Conservation (phyloP, 805 yeast species). For the Grigorovia yakushimaensis region DNA sequence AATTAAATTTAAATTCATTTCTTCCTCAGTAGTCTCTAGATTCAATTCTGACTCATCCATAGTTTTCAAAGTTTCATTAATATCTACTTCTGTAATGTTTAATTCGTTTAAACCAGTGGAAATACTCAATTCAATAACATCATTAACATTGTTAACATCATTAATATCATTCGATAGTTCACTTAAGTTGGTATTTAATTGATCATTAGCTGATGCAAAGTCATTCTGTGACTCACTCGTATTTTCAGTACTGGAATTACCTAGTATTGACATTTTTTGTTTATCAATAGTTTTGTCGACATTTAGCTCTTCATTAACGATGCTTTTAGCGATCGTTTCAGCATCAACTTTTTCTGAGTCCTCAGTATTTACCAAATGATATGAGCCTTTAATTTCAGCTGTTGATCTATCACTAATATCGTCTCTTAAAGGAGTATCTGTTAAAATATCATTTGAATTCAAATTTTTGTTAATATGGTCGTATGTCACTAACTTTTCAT, state of each 20-base stretch:
- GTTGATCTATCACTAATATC: too few species aligned
- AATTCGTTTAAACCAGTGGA: not conserved
- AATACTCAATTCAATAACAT: not conserved
- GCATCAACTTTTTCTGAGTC: too few species aligned
- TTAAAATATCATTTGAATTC: too few species aligned
- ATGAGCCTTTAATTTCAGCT: too few species aligned
- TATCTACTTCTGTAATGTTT: not conserved
- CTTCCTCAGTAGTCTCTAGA: not conserved
- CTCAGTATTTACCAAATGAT: too few species aligned
- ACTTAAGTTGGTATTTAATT: slow-evolving; percentile 1
- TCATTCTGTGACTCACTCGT: slow-evolving; percentile 6
- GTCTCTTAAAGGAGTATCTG: too few species aligned
- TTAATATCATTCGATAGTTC: not conserved
- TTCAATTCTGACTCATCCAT: not conserved
- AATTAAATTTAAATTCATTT: not conserved
- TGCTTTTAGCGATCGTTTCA: too few species aligned
- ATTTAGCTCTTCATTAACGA: too few species aligned
- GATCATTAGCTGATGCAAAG: slow-evolving; percentile 19
- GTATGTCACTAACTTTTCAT: too few species aligned
- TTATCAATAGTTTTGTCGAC: too few species aligned
- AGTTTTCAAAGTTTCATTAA: not conserved
- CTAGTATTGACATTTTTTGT: too few species aligned
- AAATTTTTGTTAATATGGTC: too few species aligned
- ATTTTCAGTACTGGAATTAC: not conserved
- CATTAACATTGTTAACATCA: not conserved